These are phyloP conservation scores for Dunaliella sp. DNA, from an alignment of 139 green algal genomes.

Conservation along the genomic window DNA sequence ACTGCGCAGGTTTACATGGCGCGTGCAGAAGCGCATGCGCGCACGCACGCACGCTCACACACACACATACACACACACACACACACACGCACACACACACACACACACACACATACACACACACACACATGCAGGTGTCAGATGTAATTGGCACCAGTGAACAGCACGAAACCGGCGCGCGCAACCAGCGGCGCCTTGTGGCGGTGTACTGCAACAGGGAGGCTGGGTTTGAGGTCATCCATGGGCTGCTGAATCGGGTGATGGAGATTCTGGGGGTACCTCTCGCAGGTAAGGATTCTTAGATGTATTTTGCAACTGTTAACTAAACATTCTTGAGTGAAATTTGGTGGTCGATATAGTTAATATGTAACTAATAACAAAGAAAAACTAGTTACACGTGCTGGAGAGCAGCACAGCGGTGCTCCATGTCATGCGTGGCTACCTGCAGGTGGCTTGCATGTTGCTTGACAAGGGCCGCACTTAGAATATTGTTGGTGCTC, in stretches of 20 bases:
- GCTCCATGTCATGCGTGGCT: too few relatives aligned
- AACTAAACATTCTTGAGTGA: too few relatives aligned
- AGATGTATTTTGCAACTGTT: too few relatives aligned
- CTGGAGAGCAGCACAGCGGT: too few relatives aligned
- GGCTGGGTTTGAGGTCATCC: slow-evolving; percentile 88
- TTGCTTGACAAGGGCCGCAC: too few relatives aligned
- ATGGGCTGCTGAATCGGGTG: slow-evolving; percentile 93
- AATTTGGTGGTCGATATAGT: too few relatives aligned
- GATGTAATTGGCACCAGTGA: slow-evolving; percentile 15
- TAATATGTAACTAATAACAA: too few relatives aligned
- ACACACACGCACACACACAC: neutral
- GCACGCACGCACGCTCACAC: neutral
- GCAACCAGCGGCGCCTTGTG: slow-evolving; percentile 86
- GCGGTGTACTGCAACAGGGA: slow-evolving; percentile 80
- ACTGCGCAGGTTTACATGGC: too few relatives aligned
- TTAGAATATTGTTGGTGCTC: too few relatives aligned
- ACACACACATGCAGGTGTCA: slow-evolving; percentile 58
- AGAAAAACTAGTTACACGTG: too few relatives aligned
- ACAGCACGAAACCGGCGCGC: slow-evolving; percentile 67
- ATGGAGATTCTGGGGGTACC: slow-evolving; percentile 92
- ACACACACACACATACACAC: neutral
- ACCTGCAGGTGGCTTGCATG: too few relatives aligned
- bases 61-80: neutral
- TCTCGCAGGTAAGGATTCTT: neutral
- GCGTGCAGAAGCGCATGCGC: too few relatives aligned